phyloP scores from a whole-genome alignment of 768 basidiomycete genomes.

The Dioszegia aurantiaca region DNA sequence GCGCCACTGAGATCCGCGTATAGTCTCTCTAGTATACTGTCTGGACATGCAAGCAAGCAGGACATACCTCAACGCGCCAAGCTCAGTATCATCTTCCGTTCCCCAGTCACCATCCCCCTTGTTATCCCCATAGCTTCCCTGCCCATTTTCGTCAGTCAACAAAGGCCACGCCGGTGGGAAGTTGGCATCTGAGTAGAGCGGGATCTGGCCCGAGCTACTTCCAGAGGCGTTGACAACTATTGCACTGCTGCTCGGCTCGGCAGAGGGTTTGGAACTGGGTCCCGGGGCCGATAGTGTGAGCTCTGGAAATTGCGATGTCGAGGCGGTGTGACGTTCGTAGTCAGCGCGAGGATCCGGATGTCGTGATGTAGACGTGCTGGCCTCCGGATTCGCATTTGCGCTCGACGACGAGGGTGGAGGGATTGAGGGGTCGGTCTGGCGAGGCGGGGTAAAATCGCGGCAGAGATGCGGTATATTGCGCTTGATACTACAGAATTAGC shows the following conservation, averaged over 20 bases:
- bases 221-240: background rate
- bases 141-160: slow-evolving; percentile 28
- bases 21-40: too few relatives aligned
- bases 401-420: background rate
- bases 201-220: background rate
- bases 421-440: slow-evolving; percentile 22
- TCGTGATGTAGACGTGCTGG: background rate
- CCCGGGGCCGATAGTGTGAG: background rate
- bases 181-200: slow-evolving; percentile 37
- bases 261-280: background rate
- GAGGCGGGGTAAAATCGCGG: slow-evolving; percentile 65
- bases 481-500: slow-evolving; percentile 66
- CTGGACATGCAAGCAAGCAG: too few relatives aligned
- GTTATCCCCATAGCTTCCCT: slow-evolving; percentile 18
- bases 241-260: background rate
- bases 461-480: slow-evolving; percentile 94
- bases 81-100: slow-evolving; percentile 31
- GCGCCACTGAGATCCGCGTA: too few relatives aligned
- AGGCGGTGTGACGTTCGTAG: background rate
- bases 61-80: slow-evolving; percentile 43
- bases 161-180: slow-evolving; percentile 48
- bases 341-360: too few relatives aligned
- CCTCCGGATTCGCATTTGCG: too few relatives aligned
- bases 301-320: slow-evolving; percentile 2
- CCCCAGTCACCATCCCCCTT: slow-evolving; percentile 26